Evolutionary conservation across 1,284 basidiomycete genomes (phyloP), one percentile per base, ranked within the genome.

Genomic region (Marasmius sp.): DNA sequence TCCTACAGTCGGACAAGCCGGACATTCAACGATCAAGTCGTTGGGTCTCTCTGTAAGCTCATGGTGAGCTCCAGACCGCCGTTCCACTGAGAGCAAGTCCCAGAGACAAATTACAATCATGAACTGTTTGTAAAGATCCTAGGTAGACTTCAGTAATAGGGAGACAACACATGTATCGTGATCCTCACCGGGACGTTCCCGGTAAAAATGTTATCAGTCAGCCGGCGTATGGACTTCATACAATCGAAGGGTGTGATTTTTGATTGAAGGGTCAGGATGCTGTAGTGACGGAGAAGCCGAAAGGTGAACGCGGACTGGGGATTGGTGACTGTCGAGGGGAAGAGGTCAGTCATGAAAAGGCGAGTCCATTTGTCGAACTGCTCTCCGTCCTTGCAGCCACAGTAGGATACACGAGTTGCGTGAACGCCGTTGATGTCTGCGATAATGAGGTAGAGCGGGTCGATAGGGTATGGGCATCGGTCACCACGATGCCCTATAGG

Each of bases 141-240:
- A 41, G 16, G 39, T 9, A 9, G 9, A 41, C 9, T 9, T 41
- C 39, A 41, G 16, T 41, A 41, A 9, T 41, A 9, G 16, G 9
- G 9, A 41, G 9, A 9, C 16, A n/a, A 16, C 39, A 41, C 16
- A 41, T 9, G 9, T 41, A 9, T 9, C 9, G 39, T 9, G 16
- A 16, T 9, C 6, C 49, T 51, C 6, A 51, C 49, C 33, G 49
- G 49, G 22, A 22, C 27, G 38, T 53, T 16, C 12, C 51, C 51
- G 12, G 41, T 48, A 50, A 52, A 61, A 18, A 56, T 22, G 41
- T 49, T 58, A 56, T 64, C 60, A 10, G 62, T 61, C n/a, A 61
- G 34, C 33, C 39, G 50, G 9, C 54, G 48, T 11, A 64, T 48
- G 20, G 59, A 41, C 11, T 38, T 8, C 43, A 37, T 22, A 39